Evolutionary conservation across 2,329 filamentous ascomycete species (phyloP), one percentile per base, ranked within the genome.

Genomic region (Pochonia chlamydosporia): DNA sequence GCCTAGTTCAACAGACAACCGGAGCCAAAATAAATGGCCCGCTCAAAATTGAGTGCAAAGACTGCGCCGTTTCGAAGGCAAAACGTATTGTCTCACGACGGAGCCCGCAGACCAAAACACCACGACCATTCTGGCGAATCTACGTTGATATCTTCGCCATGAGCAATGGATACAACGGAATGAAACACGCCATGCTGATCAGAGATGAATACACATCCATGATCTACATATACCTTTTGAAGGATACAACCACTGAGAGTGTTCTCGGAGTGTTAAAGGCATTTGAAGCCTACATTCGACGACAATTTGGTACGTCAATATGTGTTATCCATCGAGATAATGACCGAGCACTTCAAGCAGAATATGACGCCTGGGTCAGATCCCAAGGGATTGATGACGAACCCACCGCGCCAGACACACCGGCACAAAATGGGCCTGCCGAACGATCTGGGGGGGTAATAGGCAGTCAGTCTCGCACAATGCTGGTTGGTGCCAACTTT

Each of bases 371-470:
- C 8, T 49, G 25, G 33, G 16, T 43, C 4, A 43, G 4, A 2
- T 6, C 18, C 14, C 23, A n/a, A 45, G 39, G 37, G 6, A 49
- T 45, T 5, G 3, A 36, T 9, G 28, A 49, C 8, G 8, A 49
- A 14, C 9, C 21, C 8, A 41, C 28, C 7, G 21, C 28, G 47
- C 47, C 45, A n/a, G 5, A 35, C 24, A 49, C 7, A 31, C 31
- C 30, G 16, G 25, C 30, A 42, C 13, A 49, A 35, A 49, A 49
- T 30, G 24, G 47, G 13, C 28, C 37, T 43, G 14, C 14, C 3
- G 16, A 49, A 18, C 30, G 23, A 36, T 46, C 16, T 49, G 10
- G 24, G 30, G 25, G 41, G 39, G 48, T 43, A 49, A 46, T 49
- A 39, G 14, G 4, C 7, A 40, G 20, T 7, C 5, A 49, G 16